Conservation (phyloP, 148 eudicot species). For the Polygonum aviculare region DNA sequence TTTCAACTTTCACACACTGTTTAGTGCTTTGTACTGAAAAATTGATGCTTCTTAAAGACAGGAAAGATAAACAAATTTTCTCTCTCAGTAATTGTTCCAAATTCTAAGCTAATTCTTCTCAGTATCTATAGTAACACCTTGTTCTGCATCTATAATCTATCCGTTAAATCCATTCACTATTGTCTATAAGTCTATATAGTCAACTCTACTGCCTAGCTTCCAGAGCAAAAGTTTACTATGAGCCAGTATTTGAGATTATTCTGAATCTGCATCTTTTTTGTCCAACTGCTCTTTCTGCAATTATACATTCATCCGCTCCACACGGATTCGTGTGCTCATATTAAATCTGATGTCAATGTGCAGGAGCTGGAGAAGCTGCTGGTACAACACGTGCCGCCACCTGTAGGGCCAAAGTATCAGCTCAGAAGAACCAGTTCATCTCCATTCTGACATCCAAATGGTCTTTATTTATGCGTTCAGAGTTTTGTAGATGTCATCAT, state of each 20-base stretch:
- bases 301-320: neutral
- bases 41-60: no score
- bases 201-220: no score
- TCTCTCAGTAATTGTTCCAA: neutral
- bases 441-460: constrained; percentile 12
- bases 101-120: neutral
- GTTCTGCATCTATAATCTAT: neutral
- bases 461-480: neutral
- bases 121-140: neutral
- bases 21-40: neutral
- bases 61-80: neutral
- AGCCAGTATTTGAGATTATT: neutral
- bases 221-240: neutral
- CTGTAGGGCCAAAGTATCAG: constrained; percentile 14
- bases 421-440: constrained; percentile 24
- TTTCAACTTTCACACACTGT: neutral
- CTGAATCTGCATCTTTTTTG: neutral
- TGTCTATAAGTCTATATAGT: neutral
- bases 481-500: constrained; percentile 12
- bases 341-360: neutral
- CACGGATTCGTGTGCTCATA: neutral
- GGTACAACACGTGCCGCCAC: neutral
- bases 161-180: neutral
- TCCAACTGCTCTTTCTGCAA: neutral
- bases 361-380: constrained; percentile 20